Evolutionary conservation across 805 yeast genomes (phyloP).

Genomic region (Tanozyma kutaoensis): DNA sequence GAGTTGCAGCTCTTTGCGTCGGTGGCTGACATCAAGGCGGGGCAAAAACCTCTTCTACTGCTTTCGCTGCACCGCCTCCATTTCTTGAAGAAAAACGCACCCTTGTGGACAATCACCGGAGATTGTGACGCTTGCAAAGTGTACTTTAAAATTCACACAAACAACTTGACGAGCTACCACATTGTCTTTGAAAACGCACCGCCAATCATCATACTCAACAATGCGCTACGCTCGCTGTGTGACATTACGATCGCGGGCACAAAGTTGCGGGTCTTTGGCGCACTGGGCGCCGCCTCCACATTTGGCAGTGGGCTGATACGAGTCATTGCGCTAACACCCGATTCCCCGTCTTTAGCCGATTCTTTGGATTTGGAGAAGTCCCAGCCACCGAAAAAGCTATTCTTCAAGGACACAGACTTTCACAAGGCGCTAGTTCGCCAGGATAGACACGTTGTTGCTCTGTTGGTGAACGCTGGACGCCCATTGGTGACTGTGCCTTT

Average conservation of each 20-base stretch:
- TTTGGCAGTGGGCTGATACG: conserved; percentile 19
- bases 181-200: conserved; percentile 9
- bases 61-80: conserved; percentile 7
- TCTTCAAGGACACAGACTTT: conserved; percentile 6
- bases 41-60: conserved; percentile 3
- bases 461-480: conserved; percentile 6
- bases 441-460: conserved; percentile 8
- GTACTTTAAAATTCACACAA: conserved; percentile 14
- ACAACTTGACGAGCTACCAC: conserved; percentile 15
- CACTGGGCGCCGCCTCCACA: conserved; percentile 20
- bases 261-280: conserved; percentile 16
- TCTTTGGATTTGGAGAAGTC: conserved; percentile 5
- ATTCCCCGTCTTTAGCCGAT: conserved; percentile 10
- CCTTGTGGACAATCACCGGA: conserved; percentile 11
- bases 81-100: conserved; percentile 14
- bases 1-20: no score
- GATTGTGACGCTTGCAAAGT: conserved; percentile 15
- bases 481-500: conserved; percentile 13
- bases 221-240: conserved; percentile 16
- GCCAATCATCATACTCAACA: conserved; percentile 11
- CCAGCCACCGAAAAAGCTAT: not conserved
- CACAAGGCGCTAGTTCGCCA: conserved; percentile 10
- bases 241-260: conserved; percentile 14
- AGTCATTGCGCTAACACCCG: conserved; percentile 8
- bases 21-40: no score